Conservation (phyloP, 208 protist genomes). For the Lotmaria passim region DNA sequence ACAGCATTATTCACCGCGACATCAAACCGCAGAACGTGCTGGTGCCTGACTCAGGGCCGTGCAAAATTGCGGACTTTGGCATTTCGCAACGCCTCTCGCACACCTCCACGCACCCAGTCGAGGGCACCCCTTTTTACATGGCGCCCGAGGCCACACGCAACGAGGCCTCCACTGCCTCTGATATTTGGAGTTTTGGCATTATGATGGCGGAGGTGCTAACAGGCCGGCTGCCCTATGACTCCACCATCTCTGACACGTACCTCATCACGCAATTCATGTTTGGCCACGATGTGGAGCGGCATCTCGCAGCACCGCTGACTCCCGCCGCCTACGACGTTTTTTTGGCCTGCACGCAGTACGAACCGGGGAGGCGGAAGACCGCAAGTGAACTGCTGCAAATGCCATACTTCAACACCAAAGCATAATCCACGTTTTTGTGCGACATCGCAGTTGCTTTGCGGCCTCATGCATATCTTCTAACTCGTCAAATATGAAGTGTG, state of each 20-base stretch:
- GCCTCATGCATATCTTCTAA: too few species aligned
- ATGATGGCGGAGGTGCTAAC: constrained; percentile 76
- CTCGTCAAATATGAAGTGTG: too few species aligned
- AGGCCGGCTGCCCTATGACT: constrained; percentile 52
- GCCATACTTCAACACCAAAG: constrained; percentile 66
- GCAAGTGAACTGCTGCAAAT: constrained; percentile 55
- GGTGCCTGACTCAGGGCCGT: constrained; percentile 56
- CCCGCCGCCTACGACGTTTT: constrained; percentile 52
- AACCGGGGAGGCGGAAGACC: constrained; percentile 43
- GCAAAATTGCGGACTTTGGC: constrained; percentile 90
- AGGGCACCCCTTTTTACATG: constrained; percentile 81
- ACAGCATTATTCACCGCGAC: constrained; percentile 80
- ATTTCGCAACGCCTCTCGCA: constrained; percentile 58
- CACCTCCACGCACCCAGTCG: constrained; percentile 26
- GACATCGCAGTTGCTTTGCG: too few species aligned
- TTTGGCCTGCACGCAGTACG: constrained; percentile 43
- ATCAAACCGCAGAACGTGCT: constrained; percentile 89
- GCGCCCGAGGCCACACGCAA: constrained; percentile 66
- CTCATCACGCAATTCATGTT: constrained; percentile 48
- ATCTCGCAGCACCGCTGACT: constrained; percentile 33
- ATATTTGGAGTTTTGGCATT: constrained; percentile 89
- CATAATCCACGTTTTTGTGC: too few species aligned
- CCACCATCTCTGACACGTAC: constrained; percentile 35
- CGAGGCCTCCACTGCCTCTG: constrained; percentile 42
- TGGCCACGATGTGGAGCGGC: constrained; percentile 39